Evolutionary conservation across 495 filamentous ascomycete species (phyloP).

Genomic region (Parmelia sp.): DNA sequence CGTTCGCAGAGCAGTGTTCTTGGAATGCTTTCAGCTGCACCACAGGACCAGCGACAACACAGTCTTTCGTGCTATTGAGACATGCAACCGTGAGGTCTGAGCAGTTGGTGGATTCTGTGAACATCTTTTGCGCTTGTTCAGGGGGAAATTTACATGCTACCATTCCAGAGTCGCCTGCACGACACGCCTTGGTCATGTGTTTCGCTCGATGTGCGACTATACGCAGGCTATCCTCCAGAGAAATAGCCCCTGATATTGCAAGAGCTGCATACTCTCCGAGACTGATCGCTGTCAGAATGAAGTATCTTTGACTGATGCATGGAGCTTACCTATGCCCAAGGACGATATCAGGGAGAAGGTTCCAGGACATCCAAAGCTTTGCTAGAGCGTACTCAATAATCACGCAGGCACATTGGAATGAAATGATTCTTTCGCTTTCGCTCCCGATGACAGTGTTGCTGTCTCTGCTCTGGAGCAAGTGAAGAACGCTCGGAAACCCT

Average conservation of each 20-base stretch:
- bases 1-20: not conserved
- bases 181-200: conserved; percentile 17
- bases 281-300: not conserved
- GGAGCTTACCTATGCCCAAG: not conserved
- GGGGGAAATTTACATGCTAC: conserved; percentile 13
- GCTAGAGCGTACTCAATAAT: not conserved
- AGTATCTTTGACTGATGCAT: not conserved
- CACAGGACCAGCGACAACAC: conserved; percentile 22
- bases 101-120: not conserved
- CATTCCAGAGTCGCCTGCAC: conserved; percentile 16
- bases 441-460: too few species aligned
- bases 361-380: conserved; percentile 6
- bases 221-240: conserved; percentile 17
- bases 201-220: conserved; percentile 20
- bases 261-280: conserved; percentile 23
- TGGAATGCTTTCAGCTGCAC: conserved; percentile 9
- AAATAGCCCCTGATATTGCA: conserved; percentile 8
- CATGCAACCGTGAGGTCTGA: conserved; percentile 20
- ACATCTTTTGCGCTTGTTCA: conserved; percentile 6
- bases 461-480: not conserved
- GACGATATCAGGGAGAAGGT: not conserved
- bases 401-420: conserved; percentile 1
- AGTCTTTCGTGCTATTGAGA: conserved; percentile 20
- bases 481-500: conserved; percentile 5
- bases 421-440: not conserved